Evolutionary conservation across 2,329 filamentous ascomycete genomes (phyloP).

Genomic region (Esteya vermicola): DNA sequence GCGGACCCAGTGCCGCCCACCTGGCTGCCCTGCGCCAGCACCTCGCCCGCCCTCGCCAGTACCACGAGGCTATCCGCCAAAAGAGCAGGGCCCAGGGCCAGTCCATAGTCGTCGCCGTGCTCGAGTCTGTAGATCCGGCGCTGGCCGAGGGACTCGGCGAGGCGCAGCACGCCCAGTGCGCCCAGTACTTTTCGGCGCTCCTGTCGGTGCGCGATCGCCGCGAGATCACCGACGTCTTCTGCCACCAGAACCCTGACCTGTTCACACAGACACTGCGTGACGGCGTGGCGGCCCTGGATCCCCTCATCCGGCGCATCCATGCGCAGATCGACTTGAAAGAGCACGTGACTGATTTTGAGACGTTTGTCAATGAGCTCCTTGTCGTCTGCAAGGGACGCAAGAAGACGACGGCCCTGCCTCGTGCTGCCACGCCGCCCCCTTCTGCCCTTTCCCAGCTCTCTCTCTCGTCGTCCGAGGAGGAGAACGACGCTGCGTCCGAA

Average conservation of each 20-base stretch:
- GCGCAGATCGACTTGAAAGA: slow-evolving; percentile 56
- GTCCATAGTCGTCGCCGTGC: slow-evolving; percentile 55
- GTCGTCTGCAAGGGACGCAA: slow-evolving; percentile 31
- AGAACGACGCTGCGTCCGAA: background rate
- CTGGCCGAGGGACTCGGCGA: slow-evolving; percentile 35
- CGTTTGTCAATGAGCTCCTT: slow-evolving; percentile 59
- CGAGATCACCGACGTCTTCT: slow-evolving; percentile 48
- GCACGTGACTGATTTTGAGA: slow-evolving; percentile 51
- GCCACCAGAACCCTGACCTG: slow-evolving; percentile 54
- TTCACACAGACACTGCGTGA: slow-evolving; percentile 57
- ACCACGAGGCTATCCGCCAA: slow-evolving; percentile 45
- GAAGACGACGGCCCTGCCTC: background rate
- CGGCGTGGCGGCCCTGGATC: slow-evolving; percentile 53
- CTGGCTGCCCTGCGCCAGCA: slow-evolving; percentile 47
- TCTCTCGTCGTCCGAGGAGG: slow-evolving; percentile 4
- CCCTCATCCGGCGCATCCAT: slow-evolving; percentile 59
- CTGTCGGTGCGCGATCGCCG: slow-evolving; percentile 62
- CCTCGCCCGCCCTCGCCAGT: slow-evolving; percentile 32
- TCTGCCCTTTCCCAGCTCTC: too few relatives aligned
- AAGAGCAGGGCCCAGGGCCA: slow-evolving; percentile 33
- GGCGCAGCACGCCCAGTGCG: slow-evolving; percentile 46
- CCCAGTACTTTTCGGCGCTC: slow-evolving; percentile 58
- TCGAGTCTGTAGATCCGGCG: slow-evolving; percentile 35
- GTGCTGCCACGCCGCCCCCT: too few relatives aligned
- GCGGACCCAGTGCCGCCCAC: slow-evolving; percentile 44